Percentiles rank a stretch among this genome's conserved stretches.
phyloP scores from a whole-genome alignment of 169 alveolate species.

The Plasmodium vinckei region DNA sequence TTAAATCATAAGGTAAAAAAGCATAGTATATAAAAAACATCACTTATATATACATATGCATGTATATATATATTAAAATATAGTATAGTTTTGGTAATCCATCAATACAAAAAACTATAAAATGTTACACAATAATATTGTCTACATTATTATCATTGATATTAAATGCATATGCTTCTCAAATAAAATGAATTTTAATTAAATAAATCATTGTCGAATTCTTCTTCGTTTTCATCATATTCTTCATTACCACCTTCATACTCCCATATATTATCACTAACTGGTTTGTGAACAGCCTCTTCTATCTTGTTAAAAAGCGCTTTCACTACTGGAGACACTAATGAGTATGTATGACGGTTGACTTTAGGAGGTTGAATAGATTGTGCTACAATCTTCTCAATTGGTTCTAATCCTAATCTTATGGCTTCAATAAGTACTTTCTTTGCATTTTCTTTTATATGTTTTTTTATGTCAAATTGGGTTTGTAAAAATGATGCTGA shows the following conservation, averaged over 20 bases:
- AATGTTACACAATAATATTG: not conserved
- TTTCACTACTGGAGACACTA: conserved; percentile 14
- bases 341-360: conserved; percentile 2
- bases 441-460: conserved; percentile 47
- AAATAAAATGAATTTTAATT: conserved; percentile 6
- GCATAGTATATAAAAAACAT: not conserved
- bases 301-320: conserved; percentile 55
- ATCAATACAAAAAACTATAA: too few species aligned
- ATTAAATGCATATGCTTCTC: not conserved
- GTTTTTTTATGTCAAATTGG: conserved; percentile 46
- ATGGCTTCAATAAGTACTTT: conserved; percentile 33
- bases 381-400: conserved; percentile 41
- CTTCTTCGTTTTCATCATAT: conserved; percentile 34
- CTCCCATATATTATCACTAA: conserved; percentile 55
- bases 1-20: conserved; percentile 8
- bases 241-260: conserved; percentile 21
- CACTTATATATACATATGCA: not conserved
- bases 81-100: not conserved
- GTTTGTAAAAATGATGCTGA: conserved; percentile 68
- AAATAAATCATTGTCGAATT: conserved; percentile 2
- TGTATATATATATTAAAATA: conserved; percentile 16
- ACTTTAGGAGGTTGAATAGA: conserved; percentile 51
- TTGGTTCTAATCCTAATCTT: conserved; percentile 60
- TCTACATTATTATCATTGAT: conserved; percentile 3
- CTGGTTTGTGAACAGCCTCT: conserved; percentile 11